Base-by-base conservation (phyloP, 1,139 yeast genomes). In the Pneumocystis wakefieldiae region DNA sequence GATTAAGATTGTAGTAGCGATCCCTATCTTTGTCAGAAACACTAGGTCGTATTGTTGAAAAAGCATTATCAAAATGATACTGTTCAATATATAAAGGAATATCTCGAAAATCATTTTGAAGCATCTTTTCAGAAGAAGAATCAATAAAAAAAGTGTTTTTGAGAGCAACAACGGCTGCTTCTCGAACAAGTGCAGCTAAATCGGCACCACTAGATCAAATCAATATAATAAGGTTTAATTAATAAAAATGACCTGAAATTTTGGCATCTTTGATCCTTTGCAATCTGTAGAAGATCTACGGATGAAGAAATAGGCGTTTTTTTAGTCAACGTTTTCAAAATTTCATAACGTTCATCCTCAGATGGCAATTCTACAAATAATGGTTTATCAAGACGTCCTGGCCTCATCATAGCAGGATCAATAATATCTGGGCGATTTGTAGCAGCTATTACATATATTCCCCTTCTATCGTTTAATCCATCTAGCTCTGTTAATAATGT, bases 371-470 rank as follows among this genome's bases (percentile, higher is more conserved):
- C 97, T 59, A 92, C 94, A 73, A 85, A 91, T 61, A 92, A 77
- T 2, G 96, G 91, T 74, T 92, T 92, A 72, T 92, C 98, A 70
- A 92, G 79, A 73, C 98, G 82, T 1, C 98, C 98, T 0, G 98
- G 98, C 72, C 98, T 82, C 63, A 92, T 77, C 97, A 92, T 92
- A 0, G 98, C 98, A 8, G 96, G 92, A 74, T 92, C 98, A 68
- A 92, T 92, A 90, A 92, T 92, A 74, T 92, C 98, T 0, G 97
- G 97, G 73, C 98, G 81, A 71, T 92, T 92, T 0, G 98, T 92
- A 1, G 98, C 98, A 39, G 97, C 98, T 68, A 92, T 83, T 2
- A 92, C 98, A 73, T 86, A 92, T 1, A 92, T 87, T 1, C 97
- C 97, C 64, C 86, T 83, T 70, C 98, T 80, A 69, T 91, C 97